These are phyloP conservation scores for Parathielavia hyrcaniae DNA, from an alignment of 495 filamentous ascomycete genomes.

Conservation along the genomic window DNA sequence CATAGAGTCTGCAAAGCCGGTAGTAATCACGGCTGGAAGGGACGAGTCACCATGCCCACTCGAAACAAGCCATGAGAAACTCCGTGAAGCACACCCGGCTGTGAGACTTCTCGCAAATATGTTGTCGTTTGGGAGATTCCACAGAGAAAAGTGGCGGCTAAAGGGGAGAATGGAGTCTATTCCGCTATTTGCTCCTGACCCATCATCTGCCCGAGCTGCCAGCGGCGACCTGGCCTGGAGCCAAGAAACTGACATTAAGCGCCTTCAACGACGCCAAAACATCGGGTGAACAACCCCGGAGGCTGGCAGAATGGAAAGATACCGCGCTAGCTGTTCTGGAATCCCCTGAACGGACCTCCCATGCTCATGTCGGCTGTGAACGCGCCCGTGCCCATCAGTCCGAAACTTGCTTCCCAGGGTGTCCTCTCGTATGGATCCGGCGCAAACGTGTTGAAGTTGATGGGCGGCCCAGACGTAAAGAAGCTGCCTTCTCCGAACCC, in stretches of 20 bases:
- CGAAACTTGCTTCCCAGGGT: constrained; percentile 3
- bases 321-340: not conserved
- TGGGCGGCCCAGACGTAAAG: constrained; percentile 3
- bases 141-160: no score
- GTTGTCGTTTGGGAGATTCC: no score
- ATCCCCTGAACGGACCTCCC: constrained; percentile 2
- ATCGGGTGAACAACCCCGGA: not conserved
- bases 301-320: not conserved
- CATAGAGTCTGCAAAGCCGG: constrained; percentile 7
- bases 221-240: not conserved
- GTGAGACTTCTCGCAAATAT: no score
- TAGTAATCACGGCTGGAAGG: constrained; percentile 7
- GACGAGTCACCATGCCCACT: not conserved
- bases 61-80: no score
- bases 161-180: not conserved
- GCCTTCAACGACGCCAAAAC: not conserved
- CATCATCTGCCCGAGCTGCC: not conserved
- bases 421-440: constrained; percentile 7
- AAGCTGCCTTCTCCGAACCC: constrained; percentile 10
- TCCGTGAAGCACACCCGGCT: no score
- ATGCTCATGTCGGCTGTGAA: not conserved
- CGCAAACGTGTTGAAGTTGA: constrained; percentile 2
- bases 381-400: not conserved
- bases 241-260: not conserved
- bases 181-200: not conserved